Base-by-base conservation (phyloP, 2,329 filamentous ascomycete genomes). In the Triangularia setosa region DNA sequence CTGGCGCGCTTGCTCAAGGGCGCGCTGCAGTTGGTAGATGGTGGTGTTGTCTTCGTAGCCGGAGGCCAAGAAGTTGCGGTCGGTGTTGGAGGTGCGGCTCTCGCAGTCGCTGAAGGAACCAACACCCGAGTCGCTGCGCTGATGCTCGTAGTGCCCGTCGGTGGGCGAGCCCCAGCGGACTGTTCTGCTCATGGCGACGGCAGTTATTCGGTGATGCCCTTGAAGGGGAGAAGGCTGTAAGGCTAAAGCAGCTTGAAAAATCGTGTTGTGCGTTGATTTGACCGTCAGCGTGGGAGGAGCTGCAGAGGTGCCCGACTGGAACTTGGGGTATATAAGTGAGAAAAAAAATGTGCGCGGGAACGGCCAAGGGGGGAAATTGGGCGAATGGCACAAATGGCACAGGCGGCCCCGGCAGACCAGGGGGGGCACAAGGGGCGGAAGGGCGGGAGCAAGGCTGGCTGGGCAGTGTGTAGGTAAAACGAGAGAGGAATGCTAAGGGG, bases 201-300 rank as follows among this genome's bases (percentile, higher is more conserved):
- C 44, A 58, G 60, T 40, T 33, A 52, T 24, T 56, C 30, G 55
- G 54, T 54, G 55, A 56, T 52, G 59, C 53, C 67, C 24, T 30
- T 44, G 23, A 58, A 64, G 61, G 59, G 54, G 63, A 61, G 58
- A 64, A 63, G 67, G 55, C 57, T 63, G 63, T 61, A 67, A 65
- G 67, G 69, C 68, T 70, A 71, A 67, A 68, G 67, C 68, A 69
- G 69, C 54, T 63, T 59, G 33, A 63, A 63, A 69, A 70, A 66
- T 72, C 73, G 71, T 73, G 72, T 73, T 70, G 67, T 72, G 67
- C 73, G 74, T 71, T 73, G 72, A 73, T 75, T 73, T 73, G 73
- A 75, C 71, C 64, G 68, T 56, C 58, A 60, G 64, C 58, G 64
- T 61, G 63, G 60, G 62, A 65, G 66, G 62, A 63, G 69, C 71